Conservation (phyloP, 2,329 filamentous ascomycete genomes). For the Arachnomyces sp. region DNA sequence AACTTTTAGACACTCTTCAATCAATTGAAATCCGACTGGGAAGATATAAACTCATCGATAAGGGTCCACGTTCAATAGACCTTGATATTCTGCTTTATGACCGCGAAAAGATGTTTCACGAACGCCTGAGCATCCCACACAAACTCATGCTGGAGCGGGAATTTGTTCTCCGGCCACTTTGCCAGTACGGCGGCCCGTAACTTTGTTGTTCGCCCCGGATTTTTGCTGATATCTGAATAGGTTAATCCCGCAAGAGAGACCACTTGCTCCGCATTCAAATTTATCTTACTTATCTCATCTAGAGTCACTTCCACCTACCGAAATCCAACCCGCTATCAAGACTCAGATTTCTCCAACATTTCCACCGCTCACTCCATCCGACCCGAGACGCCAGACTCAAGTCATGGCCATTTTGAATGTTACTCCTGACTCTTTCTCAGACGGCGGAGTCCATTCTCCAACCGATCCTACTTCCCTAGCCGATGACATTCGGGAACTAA, state of each 20-base stretch:
- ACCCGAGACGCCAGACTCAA: conserved; percentile 54
- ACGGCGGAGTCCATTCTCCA: conserved; percentile 62
- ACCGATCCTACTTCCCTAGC: conserved; percentile 44
- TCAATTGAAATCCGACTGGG: conserved; percentile 74
- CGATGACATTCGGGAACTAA: conserved; percentile 53
- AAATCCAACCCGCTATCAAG: conserved; percentile 31
- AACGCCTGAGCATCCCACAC: conserved; percentile 78
- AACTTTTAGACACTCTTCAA: conserved; percentile 73
- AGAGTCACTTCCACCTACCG: conserved; percentile 25
- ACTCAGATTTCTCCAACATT: conserved; percentile 31
- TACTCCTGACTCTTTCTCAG: conserved; percentile 94
- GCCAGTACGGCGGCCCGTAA: conserved; percentile 33
- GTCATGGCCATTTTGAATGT: conserved; percentile 94
- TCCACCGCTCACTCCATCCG: conserved; percentile 52
- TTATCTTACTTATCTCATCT: conserved; percentile 30
- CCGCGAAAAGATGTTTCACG: conserved; percentile 55
- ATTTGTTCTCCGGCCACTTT: conserved; percentile 83
- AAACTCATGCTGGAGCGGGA: conserved; percentile 78
- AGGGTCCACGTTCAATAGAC: conserved; percentile 91
- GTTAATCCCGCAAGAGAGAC: conserved; percentile 33
- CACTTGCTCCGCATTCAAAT: conserved; percentile 22
- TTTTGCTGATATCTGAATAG: conserved; percentile 18
- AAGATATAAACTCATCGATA: conserved; percentile 77
- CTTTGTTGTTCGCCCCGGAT: conserved; percentile 10
- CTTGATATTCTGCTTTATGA: conserved; percentile 85